phyloP scores from a whole-genome alignment of 495 filamentous ascomycete genomes.

The Hyaloscypha variabilis region DNA sequence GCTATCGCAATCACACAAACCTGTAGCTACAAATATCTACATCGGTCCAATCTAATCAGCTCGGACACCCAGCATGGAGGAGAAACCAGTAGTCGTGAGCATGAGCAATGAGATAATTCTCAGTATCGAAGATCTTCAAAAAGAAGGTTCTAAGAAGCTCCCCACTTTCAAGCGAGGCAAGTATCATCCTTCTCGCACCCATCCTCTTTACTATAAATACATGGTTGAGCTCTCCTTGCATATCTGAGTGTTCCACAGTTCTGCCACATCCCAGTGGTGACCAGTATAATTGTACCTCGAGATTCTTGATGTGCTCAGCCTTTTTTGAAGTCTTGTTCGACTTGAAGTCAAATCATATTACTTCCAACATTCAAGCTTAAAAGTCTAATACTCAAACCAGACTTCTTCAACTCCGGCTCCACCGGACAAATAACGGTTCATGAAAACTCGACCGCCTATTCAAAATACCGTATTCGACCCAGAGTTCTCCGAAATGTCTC shows the following conservation, averaged over 20 bases:
- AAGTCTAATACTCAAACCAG: slow-evolving; percentile 16
- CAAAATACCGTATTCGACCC: slow-evolving; percentile 59
- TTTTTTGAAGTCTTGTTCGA: neutral
- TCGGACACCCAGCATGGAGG: neutral
- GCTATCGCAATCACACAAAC: no score
- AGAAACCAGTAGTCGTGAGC: slow-evolving; percentile 7
- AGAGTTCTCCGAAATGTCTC: slow-evolving; percentile 70
- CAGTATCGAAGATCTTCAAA: slow-evolving; percentile 36
- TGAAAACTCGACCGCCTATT: slow-evolving; percentile 43
- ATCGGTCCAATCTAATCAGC: neutral
- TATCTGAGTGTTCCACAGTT: no score
- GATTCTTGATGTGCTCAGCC: no score
- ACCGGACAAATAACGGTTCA: slow-evolving; percentile 46
- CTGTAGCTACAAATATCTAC: neutral
- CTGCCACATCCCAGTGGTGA: no score
- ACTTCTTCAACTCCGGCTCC: slow-evolving; percentile 52
- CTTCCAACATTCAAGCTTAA: slow-evolving; percentile 15
- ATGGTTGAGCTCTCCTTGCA: no score
- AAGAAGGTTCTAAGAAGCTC: slow-evolving; percentile 33
- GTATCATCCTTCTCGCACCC: neutral
- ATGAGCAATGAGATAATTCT: slow-evolving; percentile 20
- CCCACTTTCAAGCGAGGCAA: slow-evolving; percentile 32
- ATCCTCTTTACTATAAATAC: no score
- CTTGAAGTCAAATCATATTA: neutral
- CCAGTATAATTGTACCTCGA: no score